These are phyloP conservation scores for Populus davidiana DNA, from an alignment of 345 rosid genomes.

Conservation along the genomic window DNA sequence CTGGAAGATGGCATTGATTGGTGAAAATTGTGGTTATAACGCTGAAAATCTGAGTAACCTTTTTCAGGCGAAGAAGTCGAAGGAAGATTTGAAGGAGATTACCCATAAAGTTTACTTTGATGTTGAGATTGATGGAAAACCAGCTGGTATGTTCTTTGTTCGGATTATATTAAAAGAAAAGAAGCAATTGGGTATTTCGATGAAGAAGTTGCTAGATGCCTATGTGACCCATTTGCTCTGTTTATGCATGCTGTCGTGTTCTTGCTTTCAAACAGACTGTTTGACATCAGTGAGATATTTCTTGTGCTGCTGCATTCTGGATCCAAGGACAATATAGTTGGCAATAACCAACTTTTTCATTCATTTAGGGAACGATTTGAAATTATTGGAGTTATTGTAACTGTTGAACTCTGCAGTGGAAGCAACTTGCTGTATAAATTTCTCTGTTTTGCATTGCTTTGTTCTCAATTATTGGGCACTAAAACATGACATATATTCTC, in stretches of 20 bases:
- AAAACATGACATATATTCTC: conserved; percentile 6
- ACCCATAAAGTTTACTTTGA: conserved; percentile 93
- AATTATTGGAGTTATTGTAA: neutral
- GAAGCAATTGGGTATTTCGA: neutral
- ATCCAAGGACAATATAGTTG: neutral
- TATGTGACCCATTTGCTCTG: neutral
- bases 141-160: conserved; percentile 59
- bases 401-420: neutral
- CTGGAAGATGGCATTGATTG: neutral
- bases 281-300: neutral
- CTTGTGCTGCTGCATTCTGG: no score
- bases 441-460: neutral
- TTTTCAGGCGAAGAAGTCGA: conserved; percentile 62
- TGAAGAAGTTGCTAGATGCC: neutral
- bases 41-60: neutral
- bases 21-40: neutral
- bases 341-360: neutral
- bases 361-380: no score
- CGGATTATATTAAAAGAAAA: neutral
- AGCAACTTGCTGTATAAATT: neutral
- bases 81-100: conserved; percentile 60
- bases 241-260: neutral
- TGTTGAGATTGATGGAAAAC: conserved; percentile 82
- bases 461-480: neutral
- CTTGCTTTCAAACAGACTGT: neutral